A percentile compares a stretch with the other conserved stretches of the same genome.
Evolutionary conservation across 108 stramenopile genomes (phyloP).

Genomic region (Stephanodiscus triporus): DNA sequence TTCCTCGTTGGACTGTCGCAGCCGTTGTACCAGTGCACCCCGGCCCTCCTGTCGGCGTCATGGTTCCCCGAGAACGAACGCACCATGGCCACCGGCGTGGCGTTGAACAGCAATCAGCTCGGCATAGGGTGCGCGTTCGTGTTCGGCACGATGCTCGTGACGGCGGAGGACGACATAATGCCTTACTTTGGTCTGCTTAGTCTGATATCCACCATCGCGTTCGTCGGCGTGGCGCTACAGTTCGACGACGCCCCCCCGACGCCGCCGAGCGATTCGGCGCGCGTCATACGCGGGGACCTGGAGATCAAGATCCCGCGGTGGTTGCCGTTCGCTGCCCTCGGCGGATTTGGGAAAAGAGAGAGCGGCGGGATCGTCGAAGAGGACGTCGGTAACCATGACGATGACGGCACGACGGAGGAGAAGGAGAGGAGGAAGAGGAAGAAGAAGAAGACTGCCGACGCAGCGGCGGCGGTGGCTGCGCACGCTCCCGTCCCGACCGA

Average conservation of each 20-base stretch:
- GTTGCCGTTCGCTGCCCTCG: conserved; percentile 2
- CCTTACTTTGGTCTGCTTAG: conserved; percentile 82
- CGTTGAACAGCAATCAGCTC: conserved; percentile 86
- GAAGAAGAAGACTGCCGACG: neutral
- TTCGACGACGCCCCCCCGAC: conserved; percentile 93
- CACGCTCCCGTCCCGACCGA: conserved; percentile 43
- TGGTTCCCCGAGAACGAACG: conserved; percentile 92
- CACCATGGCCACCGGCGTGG: conserved; percentile 91
- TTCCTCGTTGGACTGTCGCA: conserved; percentile 87
- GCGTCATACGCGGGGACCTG: conserved; percentile 68
- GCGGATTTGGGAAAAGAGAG: too few species aligned
- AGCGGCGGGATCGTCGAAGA: too few species aligned
- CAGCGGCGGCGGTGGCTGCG: neutral
- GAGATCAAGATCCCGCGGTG: conserved; percentile 66
- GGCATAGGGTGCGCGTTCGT: conserved; percentile 90
- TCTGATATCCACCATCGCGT: conserved; percentile 67
- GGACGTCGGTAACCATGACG: neutral
- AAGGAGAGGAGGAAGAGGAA: conserved; percentile 6
- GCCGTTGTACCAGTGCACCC: conserved; percentile 91
- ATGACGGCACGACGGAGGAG: neutral
- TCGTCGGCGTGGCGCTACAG: conserved; percentile 79
- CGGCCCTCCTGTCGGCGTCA: conserved; percentile 80
- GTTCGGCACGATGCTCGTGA: conserved; percentile 82
- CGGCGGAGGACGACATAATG: conserved; percentile 69
- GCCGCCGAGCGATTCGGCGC: conserved; percentile 81